Conservation (phyloP, 2,329 filamentous ascomycete species). For the Fusarium sp. region DNA sequence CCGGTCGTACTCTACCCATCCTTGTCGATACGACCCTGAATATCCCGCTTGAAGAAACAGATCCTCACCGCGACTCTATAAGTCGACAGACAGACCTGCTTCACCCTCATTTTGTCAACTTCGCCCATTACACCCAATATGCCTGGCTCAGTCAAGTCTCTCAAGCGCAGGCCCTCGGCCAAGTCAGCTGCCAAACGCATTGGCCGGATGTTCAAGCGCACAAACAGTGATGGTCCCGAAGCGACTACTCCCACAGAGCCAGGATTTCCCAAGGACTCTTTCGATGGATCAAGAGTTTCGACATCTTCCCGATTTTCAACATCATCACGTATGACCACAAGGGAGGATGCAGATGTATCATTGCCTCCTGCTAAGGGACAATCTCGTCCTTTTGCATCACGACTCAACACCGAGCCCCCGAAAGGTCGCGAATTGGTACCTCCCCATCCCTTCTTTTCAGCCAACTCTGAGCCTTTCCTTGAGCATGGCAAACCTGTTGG, state of each 20-base stretch:
- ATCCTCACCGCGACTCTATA: neutral
- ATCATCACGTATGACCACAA: constrained; percentile 26
- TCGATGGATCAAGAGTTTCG: constrained; percentile 15
- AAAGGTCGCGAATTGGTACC: neutral
- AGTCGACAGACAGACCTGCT: neutral
- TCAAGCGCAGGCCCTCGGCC: constrained; percentile 26
- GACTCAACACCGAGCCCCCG: constrained; percentile 18
- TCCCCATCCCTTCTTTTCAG: constrained; percentile 12
- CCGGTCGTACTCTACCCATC: neutral
- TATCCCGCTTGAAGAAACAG: neutral
- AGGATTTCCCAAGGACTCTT: constrained; percentile 14
- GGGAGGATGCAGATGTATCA: constrained; percentile 16
- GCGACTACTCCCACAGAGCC: neutral
- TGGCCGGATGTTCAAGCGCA: constrained; percentile 33
- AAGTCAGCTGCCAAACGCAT: constrained; percentile 37
- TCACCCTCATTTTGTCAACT: neutral
- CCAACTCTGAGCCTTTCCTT: constrained; percentile 1
- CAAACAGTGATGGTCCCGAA: constrained; percentile 25
- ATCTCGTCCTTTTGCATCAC: constrained; percentile 11
- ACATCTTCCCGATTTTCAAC: constrained; percentile 34
- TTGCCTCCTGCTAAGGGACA: constrained; percentile 10
- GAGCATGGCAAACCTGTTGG: neutral
- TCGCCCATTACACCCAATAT: neutral
- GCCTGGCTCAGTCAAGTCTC: constrained; percentile 31
- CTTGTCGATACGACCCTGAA: constrained; percentile 4